A percentile compares a stretch with the other conserved stretches of the same genome.
Conservation (phyloP, 345 rosid species). For the Salix koriyanagi region DNA sequence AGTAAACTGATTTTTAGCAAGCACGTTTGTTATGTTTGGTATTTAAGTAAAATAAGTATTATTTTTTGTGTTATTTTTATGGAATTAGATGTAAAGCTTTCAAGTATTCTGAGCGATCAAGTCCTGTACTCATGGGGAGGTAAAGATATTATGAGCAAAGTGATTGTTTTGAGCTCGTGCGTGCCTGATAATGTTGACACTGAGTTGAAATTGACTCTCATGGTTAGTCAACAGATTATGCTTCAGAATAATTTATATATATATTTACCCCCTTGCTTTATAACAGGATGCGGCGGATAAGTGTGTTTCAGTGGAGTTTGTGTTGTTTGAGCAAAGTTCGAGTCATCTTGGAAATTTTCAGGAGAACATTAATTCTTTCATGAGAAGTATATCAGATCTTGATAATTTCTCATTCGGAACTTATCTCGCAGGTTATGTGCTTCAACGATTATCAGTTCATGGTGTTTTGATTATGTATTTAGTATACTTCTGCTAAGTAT, state of each 20-base stretch:
- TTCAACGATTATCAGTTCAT: not conserved
- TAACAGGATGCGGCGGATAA: conserved; percentile 76
- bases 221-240: conserved; percentile 38
- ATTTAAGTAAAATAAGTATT: not conserved
- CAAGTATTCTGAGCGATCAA: conserved; percentile 58
- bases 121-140: conserved; percentile 69
- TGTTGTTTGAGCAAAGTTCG: conserved; percentile 53
- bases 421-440: conserved; percentile 54
- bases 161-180: conserved; percentile 58
- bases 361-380: conserved; percentile 46
- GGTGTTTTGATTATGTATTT: too few relatives aligned
- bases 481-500: too few relatives aligned
- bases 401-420: conserved; percentile 71
- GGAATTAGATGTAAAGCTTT: conserved; percentile 49
- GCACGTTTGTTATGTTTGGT: not conserved
- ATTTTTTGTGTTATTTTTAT: not conserved
- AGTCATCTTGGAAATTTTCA: conserved; percentile 45
- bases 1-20: not conserved
- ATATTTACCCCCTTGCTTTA: not conserved
- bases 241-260: not conserved
- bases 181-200: conserved; percentile 47
- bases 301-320: conserved; percentile 70
- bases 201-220: conserved; percentile 40
- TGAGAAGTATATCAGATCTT: conserved; percentile 63
- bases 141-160: conserved; percentile 61